Percentiles rank a stretch among this genome's conserved stretches.
phyloP scores from a whole-genome alignment of 2,329 filamentous ascomycete genomes.

The Lasiodiplodia sp. region DNA sequence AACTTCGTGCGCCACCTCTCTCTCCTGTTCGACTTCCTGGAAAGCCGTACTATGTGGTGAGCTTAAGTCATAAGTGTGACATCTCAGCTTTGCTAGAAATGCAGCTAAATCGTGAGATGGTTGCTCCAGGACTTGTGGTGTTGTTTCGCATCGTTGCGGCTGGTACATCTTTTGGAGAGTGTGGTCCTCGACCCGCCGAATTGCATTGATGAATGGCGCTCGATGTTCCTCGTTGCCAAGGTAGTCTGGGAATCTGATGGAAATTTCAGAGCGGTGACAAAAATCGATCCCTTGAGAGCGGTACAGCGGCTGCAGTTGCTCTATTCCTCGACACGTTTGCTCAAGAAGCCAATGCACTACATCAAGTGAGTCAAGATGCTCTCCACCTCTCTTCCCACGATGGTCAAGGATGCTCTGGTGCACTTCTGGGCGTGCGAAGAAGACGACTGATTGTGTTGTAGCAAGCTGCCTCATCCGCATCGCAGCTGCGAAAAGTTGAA shows the following conservation, averaged over 20 bases:
- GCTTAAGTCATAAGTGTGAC: constrained; percentile 42
- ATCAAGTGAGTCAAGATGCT: constrained; percentile 55
- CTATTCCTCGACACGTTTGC: constrained; percentile 67
- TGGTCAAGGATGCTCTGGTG: constrained; percentile 66
- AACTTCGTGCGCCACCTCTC: constrained; percentile 65
- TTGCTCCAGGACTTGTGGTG: constrained; percentile 25
- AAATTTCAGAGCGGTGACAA: constrained; percentile 62
- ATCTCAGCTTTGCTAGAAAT: constrained; percentile 46
- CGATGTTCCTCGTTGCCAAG: constrained; percentile 47
- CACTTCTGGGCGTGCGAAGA: constrained; percentile 51
- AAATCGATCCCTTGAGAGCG: constrained; percentile 68
- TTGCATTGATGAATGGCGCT: constrained; percentile 50
- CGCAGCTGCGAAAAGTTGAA: constrained; percentile 59
- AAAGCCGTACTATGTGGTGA: constrained; percentile 54
- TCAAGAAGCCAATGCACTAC: constrained; percentile 69
- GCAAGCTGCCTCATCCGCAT: constrained; percentile 67
- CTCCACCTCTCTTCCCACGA: constrained; percentile 38
- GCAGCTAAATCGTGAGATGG: constrained; percentile 17
- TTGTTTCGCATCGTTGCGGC: constrained; percentile 33
- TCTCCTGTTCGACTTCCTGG: constrained; percentile 65
- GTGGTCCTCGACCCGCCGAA: constrained; percentile 63
- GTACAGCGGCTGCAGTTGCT: constrained; percentile 66
- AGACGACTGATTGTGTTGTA: constrained; percentile 19
- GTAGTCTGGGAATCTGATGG: constrained; percentile 52
- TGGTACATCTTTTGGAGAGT: constrained; percentile 67